Evolutionary conservation across 306 rosid genomes (phyloP).

Genomic region (Bauhinia variegata): DNA sequence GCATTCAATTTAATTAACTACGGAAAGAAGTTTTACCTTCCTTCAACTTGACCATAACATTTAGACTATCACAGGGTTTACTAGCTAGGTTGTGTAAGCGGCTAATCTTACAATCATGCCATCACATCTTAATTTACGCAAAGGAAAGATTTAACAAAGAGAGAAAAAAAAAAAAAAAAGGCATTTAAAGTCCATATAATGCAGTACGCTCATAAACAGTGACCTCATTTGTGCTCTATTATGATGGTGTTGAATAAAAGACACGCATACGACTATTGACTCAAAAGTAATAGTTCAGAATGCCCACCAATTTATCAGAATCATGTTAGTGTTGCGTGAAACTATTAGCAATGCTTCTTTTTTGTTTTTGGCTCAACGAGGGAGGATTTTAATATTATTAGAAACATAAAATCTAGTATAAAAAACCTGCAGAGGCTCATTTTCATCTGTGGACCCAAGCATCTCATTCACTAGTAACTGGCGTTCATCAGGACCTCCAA

Average conservation of each 20-base stretch:
- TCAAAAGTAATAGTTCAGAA: neutral
- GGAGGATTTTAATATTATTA: neutral
- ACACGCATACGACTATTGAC: neutral
- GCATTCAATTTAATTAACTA: no score
- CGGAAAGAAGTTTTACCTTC: neutral
- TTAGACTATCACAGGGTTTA: neutral
- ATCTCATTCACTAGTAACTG: slow-evolving; percentile 60
- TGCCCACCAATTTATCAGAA: no score
- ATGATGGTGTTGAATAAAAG: slow-evolving; percentile 4
- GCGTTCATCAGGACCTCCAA: slow-evolving; percentile 64
- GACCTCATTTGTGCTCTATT: neutral
- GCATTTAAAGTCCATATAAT: neutral
- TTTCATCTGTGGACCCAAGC: slow-evolving; percentile 73
- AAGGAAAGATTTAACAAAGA: neutral
- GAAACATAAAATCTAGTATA: neutral
- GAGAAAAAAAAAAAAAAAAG: no score
- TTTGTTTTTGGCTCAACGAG: neutral
- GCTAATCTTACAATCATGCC: no score
- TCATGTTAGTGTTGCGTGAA: no score
- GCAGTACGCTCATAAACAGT: neutral
- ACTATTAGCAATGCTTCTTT: neutral
- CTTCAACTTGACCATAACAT: neutral
- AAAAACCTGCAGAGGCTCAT: slow-evolving; percentile 73
- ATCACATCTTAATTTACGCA: neutral
- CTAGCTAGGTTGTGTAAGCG: no score